These are phyloP conservation scores for Saccharomycopsis babjevae DNA, from an alignment of 805 yeast genomes.

Conservation along the genomic window DNA sequence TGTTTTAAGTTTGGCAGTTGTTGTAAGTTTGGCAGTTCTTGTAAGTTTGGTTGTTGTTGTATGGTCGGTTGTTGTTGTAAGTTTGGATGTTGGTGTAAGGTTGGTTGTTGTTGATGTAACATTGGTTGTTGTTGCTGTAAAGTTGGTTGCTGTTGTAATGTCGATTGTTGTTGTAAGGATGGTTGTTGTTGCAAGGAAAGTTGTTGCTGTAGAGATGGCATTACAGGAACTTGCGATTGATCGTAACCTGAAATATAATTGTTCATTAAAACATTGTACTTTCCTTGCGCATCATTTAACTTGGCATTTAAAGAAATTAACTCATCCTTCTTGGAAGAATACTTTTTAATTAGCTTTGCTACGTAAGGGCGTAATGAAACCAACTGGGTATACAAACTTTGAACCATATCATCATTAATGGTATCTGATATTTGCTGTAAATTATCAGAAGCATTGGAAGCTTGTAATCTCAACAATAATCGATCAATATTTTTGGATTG, in stretches of 20 bases:
- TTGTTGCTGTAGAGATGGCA: constrained; percentile 25
- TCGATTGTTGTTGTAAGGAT: constrained; percentile 5
- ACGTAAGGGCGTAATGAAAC: constrained; percentile 66
- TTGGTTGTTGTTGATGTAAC: no score
- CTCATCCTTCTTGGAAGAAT: constrained; percentile 69
- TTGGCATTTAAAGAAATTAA: constrained; percentile 60
- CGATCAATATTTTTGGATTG: constrained; percentile 57
- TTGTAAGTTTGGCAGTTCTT: neutral
- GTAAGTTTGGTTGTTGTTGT: neutral
- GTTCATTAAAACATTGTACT: constrained; percentile 63
- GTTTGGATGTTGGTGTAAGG: no score
- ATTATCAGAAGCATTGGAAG: constrained; percentile 24
- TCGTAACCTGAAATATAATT: constrained; percentile 26
- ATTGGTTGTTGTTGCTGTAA: neutral
- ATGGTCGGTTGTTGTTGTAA: neutral
- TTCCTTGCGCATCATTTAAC: constrained; percentile 54
- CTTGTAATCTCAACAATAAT: constrained; percentile 42
- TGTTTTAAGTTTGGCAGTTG: no score
- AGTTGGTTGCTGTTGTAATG: neutral
- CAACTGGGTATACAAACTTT: constrained; percentile 59
- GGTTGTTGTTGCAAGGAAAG: constrained; percentile 12
- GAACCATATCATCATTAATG: constrained; percentile 55
- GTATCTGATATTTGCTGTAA: constrained; percentile 24
- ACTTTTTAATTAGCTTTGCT: constrained; percentile 66
- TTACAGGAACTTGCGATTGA: constrained; percentile 25